Percentiles rank a stretch among this genome's conserved stretches.
These are phyloP conservation scores for Aureobasidium sp. DNA, from an alignment of 2,329 filamentous ascomycete genomes.

Conservation along the genomic window DNA sequence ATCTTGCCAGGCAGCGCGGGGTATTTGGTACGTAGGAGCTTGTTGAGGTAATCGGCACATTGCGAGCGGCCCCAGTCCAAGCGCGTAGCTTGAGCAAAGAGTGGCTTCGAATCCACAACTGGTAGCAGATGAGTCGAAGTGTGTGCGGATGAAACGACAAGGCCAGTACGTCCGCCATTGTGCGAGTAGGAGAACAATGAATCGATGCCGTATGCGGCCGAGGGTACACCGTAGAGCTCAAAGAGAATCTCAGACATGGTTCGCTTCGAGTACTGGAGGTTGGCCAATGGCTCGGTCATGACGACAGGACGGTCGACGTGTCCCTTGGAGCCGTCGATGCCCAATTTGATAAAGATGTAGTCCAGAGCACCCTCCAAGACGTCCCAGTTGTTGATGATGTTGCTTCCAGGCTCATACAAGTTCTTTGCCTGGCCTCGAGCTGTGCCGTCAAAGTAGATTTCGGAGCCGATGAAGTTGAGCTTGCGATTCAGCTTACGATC, in stretches of 20 bases:
- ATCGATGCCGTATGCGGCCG: constrained; percentile 89
- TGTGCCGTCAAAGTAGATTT: constrained; percentile 91
- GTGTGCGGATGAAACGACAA: constrained; percentile 87
- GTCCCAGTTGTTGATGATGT: constrained; percentile 95
- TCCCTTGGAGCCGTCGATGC: constrained; percentile 68
- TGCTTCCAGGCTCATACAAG: constrained; percentile 83
- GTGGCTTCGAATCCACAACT: constrained; percentile 75
- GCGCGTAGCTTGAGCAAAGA: constrained; percentile 77
- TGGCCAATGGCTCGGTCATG: constrained; percentile 93
- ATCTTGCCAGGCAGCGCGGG: constrained; percentile 81
- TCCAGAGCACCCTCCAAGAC: constrained; percentile 92
- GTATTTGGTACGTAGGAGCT: constrained; percentile 86
- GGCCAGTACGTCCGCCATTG: constrained; percentile 78
- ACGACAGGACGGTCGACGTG: constrained; percentile 79
- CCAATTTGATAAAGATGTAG: constrained; percentile 90
- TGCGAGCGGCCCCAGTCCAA: constrained; percentile 95
- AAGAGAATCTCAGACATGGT: constrained; percentile 93
- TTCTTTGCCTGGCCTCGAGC: constrained; percentile 84
- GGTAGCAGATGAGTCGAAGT: constrained; percentile 94
- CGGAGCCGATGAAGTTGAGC: constrained; percentile 83
- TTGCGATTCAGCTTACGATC: constrained; percentile 90
- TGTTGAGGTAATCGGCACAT: constrained; percentile 81
- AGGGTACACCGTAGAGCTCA: constrained; percentile 88
- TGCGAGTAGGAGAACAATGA: constrained; percentile 92
- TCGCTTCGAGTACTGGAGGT: constrained; percentile 74